Evolutionary conservation across 257 asterid species (phyloP), one percentile per base, ranked within the genome.

Genomic region (Coffea eugenioides): DNA sequence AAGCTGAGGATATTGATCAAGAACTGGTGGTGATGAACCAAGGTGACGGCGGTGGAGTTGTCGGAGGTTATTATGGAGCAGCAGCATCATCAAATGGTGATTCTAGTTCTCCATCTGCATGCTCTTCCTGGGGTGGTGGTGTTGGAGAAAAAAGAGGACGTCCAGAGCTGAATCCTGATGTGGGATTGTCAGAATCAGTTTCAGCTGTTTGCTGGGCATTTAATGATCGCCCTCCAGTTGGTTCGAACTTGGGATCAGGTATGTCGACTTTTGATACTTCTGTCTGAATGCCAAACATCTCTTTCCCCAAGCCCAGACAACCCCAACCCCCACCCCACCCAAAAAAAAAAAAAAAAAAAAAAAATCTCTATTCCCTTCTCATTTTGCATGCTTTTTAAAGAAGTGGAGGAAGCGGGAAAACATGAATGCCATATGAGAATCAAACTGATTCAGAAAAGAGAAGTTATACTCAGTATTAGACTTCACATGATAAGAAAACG

Each of bases 81-180:
- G 85, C 79, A 15, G 76, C 23, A 25, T 15, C 64, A 23, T 9
- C 54, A 11, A 54, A 69, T 48, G 85, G 76, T 14, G 73, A 79
- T 73, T 74, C 82, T 49, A 18, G 66, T 68, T 72, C 69, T n/a
- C 76, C 85, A 36, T 49, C 83, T 69, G 77, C 87, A 74, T 80
- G 75, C 75, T 46, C 76, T 41, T 67, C 76, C 6, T 56, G 52
- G 45, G 75, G 77, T 41, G 82, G 76, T 76, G 89, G 87, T 41
- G 82, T 79, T 76, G 89, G 87, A 41, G 85, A 71, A 59, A 90
- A 89, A 86, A 92, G 95, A 79, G 83, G 83, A 56, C 90, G 94
- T 34, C 84, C 80, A 8, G 78, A 45, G 4, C 67, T 61, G 0
- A 46, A 34, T 39, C 43, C 43, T 54, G 75, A 59, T 25, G 45